Evolutionary conservation across 2,329 filamentous ascomycete species (phyloP).

Genomic region (Beauveria sp.): DNA sequence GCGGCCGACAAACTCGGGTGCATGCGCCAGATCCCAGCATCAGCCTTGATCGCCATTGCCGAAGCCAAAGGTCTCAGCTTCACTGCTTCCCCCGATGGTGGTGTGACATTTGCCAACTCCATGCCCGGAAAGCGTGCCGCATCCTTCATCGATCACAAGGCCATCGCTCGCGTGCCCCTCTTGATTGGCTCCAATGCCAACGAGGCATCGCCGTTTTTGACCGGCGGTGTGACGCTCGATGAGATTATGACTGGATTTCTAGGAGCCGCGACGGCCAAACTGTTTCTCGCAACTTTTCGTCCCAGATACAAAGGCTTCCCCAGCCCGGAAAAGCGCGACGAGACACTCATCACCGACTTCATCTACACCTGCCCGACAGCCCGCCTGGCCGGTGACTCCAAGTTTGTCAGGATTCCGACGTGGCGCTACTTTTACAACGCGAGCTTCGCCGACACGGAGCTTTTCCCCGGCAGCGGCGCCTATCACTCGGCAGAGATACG

Average conservation of each 20-base stretch:
- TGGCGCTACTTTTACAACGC: constrained; percentile 41
- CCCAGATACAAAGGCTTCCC: not conserved
- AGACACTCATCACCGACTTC: constrained; percentile 16
- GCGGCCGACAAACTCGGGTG: constrained; percentile 14
- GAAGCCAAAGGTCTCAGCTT: constrained; percentile 17
- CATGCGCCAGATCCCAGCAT: constrained; percentile 17
- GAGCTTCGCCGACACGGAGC: constrained; percentile 39
- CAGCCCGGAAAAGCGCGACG: constrained; percentile 14
- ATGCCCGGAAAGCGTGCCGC: constrained; percentile 12
- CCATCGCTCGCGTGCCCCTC: constrained; percentile 7
- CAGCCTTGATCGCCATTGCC: constrained; percentile 9
- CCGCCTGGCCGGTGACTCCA: constrained; percentile 24
- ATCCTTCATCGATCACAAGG: not conserved
- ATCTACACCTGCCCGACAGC: constrained; percentile 17
- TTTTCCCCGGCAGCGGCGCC: constrained; percentile 28
- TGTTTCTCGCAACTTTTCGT: not conserved
- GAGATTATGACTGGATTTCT: not conserved
- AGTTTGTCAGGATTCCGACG: constrained; percentile 25
- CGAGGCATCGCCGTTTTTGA: constrained; percentile 2
- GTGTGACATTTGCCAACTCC: constrained; percentile 16
- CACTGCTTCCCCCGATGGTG: constrained; percentile 16
- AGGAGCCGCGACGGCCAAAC: not conserved
- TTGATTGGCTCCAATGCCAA: constrained; percentile 9
- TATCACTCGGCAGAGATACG: constrained; percentile 39
- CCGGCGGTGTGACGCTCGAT: not conserved